A percentile compares a stretch with the other conserved stretches of the same genome.
These are phyloP conservation scores for Tylopilus sp. DNA, from an alignment of 1,284 basidiomycete species.

Conservation along the genomic window DNA sequence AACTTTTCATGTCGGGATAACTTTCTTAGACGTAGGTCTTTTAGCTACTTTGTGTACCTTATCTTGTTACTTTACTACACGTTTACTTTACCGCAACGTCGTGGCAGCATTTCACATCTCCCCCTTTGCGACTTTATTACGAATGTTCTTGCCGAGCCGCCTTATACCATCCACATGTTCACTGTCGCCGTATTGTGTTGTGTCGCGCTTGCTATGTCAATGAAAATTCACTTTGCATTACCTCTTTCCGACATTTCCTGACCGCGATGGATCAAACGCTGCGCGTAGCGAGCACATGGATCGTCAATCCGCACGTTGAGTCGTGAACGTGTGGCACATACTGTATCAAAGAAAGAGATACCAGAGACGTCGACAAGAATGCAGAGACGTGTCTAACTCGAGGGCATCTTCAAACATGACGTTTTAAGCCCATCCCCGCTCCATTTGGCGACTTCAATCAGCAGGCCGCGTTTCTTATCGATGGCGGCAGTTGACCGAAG, in stretches of 20 bases:
- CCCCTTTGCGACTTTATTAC: neutral
- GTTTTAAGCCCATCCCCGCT: constrained; percentile 74
- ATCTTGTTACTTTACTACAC: constrained; percentile 15
- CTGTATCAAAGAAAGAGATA: neutral
- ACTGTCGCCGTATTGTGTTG: constrained; percentile 26
- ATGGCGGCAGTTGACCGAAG: constrained; percentile 64
- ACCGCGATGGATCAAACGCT: neutral
- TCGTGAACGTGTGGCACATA: neutral
- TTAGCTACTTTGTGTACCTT: constrained; percentile 6
- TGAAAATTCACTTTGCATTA: constrained; percentile 11
- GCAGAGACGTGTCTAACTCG: constrained; percentile 36
- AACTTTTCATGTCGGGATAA: constrained; percentile 4
- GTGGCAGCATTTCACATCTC: neutral
- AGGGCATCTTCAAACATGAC: constrained; percentile 77
- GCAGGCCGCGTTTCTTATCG: constrained; percentile 68
- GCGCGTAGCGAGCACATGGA: neutral
- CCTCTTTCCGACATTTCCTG: neutral
- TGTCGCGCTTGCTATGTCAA: constrained; percentile 26
- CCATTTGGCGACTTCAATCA: constrained; percentile 76
- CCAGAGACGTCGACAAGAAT: neutral
- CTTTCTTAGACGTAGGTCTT: neutral
- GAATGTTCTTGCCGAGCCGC: constrained; percentile 9
- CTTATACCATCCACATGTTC: constrained; percentile 19
- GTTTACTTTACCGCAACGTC: constrained; percentile 12
- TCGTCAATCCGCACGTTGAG: neutral